A percentile compares a stretch with the other conserved stretches of the same genome.
Evolutionary conservation across 192 early-diverging fungal genomes (phyloP).

Genomic region (Coemansia interrupta): DNA sequence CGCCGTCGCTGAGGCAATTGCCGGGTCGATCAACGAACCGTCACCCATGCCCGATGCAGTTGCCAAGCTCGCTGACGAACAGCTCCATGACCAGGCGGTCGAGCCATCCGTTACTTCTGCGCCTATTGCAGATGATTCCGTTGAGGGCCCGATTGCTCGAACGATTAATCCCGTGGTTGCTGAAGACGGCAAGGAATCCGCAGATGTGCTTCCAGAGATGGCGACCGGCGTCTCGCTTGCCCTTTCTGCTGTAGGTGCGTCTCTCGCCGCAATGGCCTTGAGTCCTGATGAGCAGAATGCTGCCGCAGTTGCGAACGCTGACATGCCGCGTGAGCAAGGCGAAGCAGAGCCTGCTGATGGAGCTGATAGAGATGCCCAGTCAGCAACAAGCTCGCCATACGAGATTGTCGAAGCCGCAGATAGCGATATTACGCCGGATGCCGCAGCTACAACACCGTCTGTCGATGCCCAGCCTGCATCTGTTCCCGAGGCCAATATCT

Average conservation of each 20-base stretch:
- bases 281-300: neutral
- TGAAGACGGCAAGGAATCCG: neutral
- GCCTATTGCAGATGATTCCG: neutral
- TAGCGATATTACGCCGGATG: no score
- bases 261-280: conserved; percentile 6
- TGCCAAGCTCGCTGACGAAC: conserved; percentile 1
- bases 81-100: neutral
- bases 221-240: conserved; percentile 17
- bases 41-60: neutral
- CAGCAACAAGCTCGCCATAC: no score
- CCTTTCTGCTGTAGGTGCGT: conserved; percentile 17
- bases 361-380: neutral
- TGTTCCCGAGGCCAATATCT: no score
- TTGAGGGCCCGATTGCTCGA: neutral
- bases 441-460: no score
- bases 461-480: no score
- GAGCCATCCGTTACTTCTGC: neutral
- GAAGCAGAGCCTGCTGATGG: neutral
- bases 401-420: no score
- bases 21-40: no score
- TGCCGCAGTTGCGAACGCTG: neutral
- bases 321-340: no score
- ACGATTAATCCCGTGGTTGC: neutral
- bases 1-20: no score
- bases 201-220: neutral